These are phyloP conservation scores for Clathrus columnatus DNA, from an alignment of 768 basidiomycete genomes.

Conservation along the genomic window DNA sequence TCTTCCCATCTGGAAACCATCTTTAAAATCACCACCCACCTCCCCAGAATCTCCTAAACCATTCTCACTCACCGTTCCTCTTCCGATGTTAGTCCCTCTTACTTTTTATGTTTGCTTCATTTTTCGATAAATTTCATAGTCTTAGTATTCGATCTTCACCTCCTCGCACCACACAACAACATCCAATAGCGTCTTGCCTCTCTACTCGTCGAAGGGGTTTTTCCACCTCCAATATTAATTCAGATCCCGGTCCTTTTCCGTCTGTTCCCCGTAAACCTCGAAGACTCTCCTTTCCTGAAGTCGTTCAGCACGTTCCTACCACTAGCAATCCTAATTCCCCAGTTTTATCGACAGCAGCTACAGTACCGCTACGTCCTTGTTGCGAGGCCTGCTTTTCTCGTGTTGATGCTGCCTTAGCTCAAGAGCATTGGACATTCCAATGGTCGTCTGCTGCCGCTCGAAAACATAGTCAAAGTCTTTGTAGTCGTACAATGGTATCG, in stretches of 20 bases:
- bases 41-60: conserved; percentile 14
- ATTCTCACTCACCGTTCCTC: conserved; percentile 11
- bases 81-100: neutral
- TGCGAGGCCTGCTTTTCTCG: conserved; percentile 53
- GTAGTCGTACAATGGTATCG: conserved; percentile 13
- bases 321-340: conserved; percentile 14
- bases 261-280: conserved; percentile 38
- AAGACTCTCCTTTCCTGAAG: conserved; percentile 26
- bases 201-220: neutral
- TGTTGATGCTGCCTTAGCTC: conserved; percentile 46
- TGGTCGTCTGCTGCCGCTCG: conserved; percentile 56
- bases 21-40: conserved; percentile 12
- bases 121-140: conserved; percentile 42
- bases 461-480: conserved; percentile 36
- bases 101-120: neutral
- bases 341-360: conserved; percentile 18
- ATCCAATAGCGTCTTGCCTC: conserved; percentile 2
- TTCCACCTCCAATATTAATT: conserved; percentile 32
- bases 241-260: conserved; percentile 30
- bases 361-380: conserved; percentile 64
- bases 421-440: conserved; percentile 51
- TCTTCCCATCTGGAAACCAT: conserved; percentile 55
- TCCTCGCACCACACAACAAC: conserved; percentile 1
- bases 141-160: conserved; percentile 38
- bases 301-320: neutral